Percentiles rank a stretch among this genome's conserved stretches.
phyloP scores from a whole-genome alignment of 768 basidiomycete species.

The Mycena alexandri region DNA sequence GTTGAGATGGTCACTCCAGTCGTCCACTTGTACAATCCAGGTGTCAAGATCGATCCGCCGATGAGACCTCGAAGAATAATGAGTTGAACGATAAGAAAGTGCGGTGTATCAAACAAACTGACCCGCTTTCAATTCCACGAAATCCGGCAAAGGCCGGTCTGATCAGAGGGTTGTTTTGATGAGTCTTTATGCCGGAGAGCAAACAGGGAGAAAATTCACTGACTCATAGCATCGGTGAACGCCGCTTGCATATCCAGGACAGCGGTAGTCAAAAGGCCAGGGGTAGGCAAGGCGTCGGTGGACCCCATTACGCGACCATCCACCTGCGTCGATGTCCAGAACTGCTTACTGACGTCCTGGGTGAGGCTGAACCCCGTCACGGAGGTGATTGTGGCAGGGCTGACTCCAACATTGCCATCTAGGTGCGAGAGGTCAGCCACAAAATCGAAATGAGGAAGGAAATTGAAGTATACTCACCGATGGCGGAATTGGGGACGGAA shows the following conservation, averaged over 20 bases:
- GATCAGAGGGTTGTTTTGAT: background rate
- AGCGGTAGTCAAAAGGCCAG: background rate
- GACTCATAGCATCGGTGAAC: slow-evolving; percentile 20
- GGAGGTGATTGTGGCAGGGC: slow-evolving; percentile 11
- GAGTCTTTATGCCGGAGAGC: background rate
- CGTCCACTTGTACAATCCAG: slow-evolving; percentile 28
- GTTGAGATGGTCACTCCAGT: slow-evolving; percentile 23
- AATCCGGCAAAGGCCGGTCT: slow-evolving; percentile 12
- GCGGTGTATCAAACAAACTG: background rate
- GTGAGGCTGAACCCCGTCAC: slow-evolving; percentile 24
- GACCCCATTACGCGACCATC: slow-evolving; percentile 10
- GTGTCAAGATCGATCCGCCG: slow-evolving; percentile 7
- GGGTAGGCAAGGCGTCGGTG: slow-evolving; percentile 18
- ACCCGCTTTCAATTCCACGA: slow-evolving; percentile 16
- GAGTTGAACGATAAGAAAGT: too few relatives aligned
- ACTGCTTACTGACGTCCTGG: slow-evolving; percentile 22
- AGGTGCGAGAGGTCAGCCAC: background rate
- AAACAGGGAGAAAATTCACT: background rate
- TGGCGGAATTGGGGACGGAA: slow-evolving; percentile 5
- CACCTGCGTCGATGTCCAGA: slow-evolving; percentile 29
- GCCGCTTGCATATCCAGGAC: slow-evolving; percentile 20
- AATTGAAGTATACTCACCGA: slow-evolving; percentile 7
- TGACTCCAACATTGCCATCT: slow-evolving; percentile 18
- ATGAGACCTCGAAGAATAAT: slow-evolving; percentile 4
- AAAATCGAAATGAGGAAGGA: background rate